Evolutionary conservation across 1,284 basidiomycete genomes (phyloP).

Genomic region (Ganoderma leucocontextum): DNA sequence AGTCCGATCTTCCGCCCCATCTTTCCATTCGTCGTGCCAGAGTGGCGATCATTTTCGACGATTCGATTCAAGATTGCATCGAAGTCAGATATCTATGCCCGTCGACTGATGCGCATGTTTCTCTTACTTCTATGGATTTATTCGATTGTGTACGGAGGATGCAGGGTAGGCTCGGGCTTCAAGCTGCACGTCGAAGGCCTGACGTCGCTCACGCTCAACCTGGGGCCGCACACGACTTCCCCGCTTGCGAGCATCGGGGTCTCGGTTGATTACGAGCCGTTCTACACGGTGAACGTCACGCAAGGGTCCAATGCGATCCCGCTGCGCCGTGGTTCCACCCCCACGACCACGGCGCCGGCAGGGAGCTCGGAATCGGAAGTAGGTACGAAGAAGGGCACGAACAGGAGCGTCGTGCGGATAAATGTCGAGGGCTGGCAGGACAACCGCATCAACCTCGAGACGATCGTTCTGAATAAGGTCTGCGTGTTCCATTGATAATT

Average conservation of each 20-base stretch:
- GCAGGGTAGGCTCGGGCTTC: slow-evolving; percentile 63
- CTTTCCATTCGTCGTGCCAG: background rate
- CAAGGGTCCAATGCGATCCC: slow-evolving; percentile 56
- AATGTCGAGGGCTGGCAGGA: slow-evolving; percentile 67
- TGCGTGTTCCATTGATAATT: slow-evolving; percentile 14
- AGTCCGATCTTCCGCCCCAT: slow-evolving; percentile 15
- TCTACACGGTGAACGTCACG: slow-evolving; percentile 57
- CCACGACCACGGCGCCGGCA: background rate
- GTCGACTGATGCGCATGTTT: background rate
- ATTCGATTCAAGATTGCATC: background rate
- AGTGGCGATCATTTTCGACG: background rate
- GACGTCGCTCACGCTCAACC: slow-evolving; percentile 52
- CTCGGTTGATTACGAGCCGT: slow-evolving; percentile 57
- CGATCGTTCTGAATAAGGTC: slow-evolving; percentile 55
- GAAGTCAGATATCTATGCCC: background rate
- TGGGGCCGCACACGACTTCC: slow-evolving; percentile 58
- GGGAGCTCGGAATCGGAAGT: background rate
- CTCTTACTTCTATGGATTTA: background rate
- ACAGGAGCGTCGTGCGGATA: slow-evolving; percentile 51
- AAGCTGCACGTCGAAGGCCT: slow-evolving; percentile 58
- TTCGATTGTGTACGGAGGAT: background rate
- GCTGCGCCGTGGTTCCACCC: slow-evolving; percentile 32
- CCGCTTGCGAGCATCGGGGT: slow-evolving; percentile 56
- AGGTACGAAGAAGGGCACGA: slow-evolving; percentile 7
- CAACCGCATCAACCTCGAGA: slow-evolving; percentile 62